Percentiles rank a stretch among this genome's conserved stretches.
Evolutionary conservation across 345 rosid species (phyloP).

Genomic region (Eucalyptus victrix): DNA sequence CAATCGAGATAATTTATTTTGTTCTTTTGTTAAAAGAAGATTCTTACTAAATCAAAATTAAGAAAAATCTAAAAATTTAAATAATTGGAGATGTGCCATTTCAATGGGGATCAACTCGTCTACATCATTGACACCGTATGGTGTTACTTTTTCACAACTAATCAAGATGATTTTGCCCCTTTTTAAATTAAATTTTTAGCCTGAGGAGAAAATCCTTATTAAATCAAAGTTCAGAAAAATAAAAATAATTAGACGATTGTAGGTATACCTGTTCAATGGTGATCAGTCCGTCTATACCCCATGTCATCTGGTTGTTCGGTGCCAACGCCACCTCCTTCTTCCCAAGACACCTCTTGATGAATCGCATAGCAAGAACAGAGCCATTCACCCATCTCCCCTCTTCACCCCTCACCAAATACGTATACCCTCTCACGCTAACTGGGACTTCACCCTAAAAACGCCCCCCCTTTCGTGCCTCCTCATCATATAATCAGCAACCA

Average conservation of each 20-base stretch:
- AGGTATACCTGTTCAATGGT: neutral
- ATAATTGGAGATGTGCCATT: too few relatives aligned
- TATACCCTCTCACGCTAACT: neutral
- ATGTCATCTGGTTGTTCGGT: neutral
- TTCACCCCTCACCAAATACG: neutral
- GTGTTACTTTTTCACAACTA: neutral
- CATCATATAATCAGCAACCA: neutral
- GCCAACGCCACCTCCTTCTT: neutral
- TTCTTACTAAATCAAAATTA: too few relatives aligned
- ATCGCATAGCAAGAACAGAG: neutral
- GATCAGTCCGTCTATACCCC: fast-evolving
- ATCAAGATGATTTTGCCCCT: neutral
- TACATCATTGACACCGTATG: fast-evolving
- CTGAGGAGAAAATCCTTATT: neutral
- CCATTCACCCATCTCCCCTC: neutral
- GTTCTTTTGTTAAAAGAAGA: too few relatives aligned
- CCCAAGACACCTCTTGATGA: neutral
- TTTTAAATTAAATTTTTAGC: fast-evolving
- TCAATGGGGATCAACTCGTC: neutral
- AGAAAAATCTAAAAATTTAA: too few relatives aligned
- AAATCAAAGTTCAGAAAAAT: neutral
- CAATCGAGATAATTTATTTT: too few relatives aligned
- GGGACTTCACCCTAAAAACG: neutral
- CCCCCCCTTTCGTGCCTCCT: neutral
- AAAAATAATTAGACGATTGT: neutral